phyloP scores from a whole-genome alignment of 2,329 filamentous ascomycete genomes.

The Monilinia polystroma region DNA sequence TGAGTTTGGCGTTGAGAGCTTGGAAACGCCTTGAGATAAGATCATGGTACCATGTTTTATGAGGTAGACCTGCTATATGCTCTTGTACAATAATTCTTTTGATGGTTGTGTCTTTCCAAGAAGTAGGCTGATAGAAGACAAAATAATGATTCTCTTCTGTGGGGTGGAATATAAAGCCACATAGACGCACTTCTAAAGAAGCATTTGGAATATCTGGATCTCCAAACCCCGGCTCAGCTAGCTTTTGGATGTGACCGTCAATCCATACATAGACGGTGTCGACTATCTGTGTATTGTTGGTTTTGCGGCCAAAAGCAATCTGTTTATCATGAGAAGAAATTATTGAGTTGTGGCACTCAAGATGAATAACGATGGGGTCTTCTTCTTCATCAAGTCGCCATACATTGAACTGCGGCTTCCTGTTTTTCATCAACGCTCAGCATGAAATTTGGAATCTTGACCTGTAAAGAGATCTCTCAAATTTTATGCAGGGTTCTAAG shows the following conservation, averaged over 20 bases:
- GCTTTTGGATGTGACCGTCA: neutral
- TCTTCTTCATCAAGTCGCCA: constrained; percentile 15
- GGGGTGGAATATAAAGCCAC: constrained; percentile 13
- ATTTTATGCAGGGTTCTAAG: neutral
- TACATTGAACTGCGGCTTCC: constrained; percentile 12
- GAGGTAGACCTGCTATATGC: neutral
- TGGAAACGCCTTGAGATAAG: neutral
- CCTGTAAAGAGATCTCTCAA: neutral
- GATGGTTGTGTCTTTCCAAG: neutral
- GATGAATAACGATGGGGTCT: constrained; percentile 3
- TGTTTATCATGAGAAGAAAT: neutral
- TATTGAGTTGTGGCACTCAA: neutral
- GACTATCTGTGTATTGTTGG: too few species aligned
- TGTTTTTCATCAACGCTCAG: neutral
- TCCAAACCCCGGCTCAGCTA: neutral
- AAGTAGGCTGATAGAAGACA: constrained; percentile 8
- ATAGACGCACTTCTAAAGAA: neutral
- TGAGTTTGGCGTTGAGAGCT: neutral
- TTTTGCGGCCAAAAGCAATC: neutral
- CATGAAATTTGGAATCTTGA: neutral
- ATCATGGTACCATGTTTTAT: neutral
- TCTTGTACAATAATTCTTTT: neutral
- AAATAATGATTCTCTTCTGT: constrained; percentile 8
- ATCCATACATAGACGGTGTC: neutral
- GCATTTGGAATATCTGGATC: neutral